These are phyloP conservation scores for Neoboletus brunneissimus DNA, from an alignment of 768 basidiomycete species.

Conservation along the genomic window DNA sequence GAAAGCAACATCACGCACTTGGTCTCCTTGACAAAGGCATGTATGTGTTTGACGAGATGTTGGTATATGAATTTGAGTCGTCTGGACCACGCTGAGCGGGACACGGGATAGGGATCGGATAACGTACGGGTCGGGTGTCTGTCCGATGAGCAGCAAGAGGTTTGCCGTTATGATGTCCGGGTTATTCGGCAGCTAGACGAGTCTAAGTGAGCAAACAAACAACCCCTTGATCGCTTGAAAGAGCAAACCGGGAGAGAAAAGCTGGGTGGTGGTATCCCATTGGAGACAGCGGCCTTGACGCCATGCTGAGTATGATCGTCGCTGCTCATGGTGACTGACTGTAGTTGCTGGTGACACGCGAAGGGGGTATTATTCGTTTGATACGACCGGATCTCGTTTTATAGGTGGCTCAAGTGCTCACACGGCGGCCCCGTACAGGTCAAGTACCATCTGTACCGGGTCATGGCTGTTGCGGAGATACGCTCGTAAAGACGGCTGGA, in stretches of 20 bases:
- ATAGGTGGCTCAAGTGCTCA: neutral
- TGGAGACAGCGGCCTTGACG: constrained; percentile 33
- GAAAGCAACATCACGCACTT: constrained; percentile 35
- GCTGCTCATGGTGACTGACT: constrained; percentile 7
- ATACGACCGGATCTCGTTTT: constrained; percentile 5
- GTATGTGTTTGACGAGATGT: constrained; percentile 62
- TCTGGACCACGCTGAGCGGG: constrained; percentile 17
- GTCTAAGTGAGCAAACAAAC: neutral
- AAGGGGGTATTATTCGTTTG: neutral
- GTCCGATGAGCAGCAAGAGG: constrained; percentile 37
- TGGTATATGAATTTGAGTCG: constrained; percentile 48
- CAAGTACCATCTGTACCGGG: neutral
- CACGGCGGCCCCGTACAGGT: neutral
- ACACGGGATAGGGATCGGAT: neutral
- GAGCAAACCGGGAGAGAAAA: constrained; percentile 41
- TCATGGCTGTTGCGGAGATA: neutral
- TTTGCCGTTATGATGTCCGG: constrained; percentile 52
- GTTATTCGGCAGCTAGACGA: constrained; percentile 42
- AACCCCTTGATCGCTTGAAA: neutral
- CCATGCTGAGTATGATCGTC: constrained; percentile 6
- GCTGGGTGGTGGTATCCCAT: constrained; percentile 39
- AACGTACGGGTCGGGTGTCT: constrained; percentile 40
- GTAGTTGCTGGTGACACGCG: neutral
- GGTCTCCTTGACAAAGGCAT: constrained; percentile 72
- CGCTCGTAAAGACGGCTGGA: neutral